Evolutionary conservation across 1,284 basidiomycete species (phyloP).

Genomic region (Boletus sp.): DNA sequence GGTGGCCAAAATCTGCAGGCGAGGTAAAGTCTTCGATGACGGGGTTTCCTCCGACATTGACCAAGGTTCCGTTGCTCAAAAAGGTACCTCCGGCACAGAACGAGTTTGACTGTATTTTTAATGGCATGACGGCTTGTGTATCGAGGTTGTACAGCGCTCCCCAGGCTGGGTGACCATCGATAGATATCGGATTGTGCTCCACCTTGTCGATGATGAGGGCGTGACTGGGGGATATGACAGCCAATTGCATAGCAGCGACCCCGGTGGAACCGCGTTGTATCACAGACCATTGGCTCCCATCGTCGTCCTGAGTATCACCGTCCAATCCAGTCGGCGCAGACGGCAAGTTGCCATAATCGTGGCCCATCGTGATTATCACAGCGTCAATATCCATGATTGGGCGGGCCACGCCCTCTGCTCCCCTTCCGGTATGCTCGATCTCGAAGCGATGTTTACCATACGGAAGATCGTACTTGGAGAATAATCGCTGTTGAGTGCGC

Average conservation of each 20-base stretch:
- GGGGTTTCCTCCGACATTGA: slow-evolving; percentile 81
- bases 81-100: slow-evolving; percentile 87
- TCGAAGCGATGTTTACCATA: slow-evolving; percentile 62
- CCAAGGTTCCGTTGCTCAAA: slow-evolving; percentile 71
- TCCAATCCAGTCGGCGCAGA: slow-evolving; percentile 2
- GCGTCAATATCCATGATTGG: slow-evolving; percentile 62
- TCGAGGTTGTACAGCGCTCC: slow-evolving; percentile 72
- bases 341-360: slow-evolving; percentile 12
- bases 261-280: slow-evolving; percentile 69
- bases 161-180: slow-evolving; percentile 80
- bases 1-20: slow-evolving; percentile 73
- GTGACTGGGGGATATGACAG: slow-evolving; percentile 70
- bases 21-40: slow-evolving; percentile 64
- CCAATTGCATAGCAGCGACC: slow-evolving; percentile 82
- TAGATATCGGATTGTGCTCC: slow-evolving; percentile 77
- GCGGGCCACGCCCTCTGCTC: slow-evolving; percentile 40
- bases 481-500: slow-evolving; percentile 63
- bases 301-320: not conserved
- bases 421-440: slow-evolving; percentile 58
- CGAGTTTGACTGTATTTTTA: slow-evolving; percentile 78
- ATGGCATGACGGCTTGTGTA: slow-evolving; percentile 62
- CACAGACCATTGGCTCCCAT: slow-evolving; percentile 48
- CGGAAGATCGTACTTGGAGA: slow-evolving; percentile 59
- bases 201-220: slow-evolving; percentile 82
- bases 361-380: slow-evolving; percentile 60